These are phyloP conservation scores for Alisma plantagoaquatica DNA, from an alignment of 106 monocot species.

Conservation along the genomic window DNA sequence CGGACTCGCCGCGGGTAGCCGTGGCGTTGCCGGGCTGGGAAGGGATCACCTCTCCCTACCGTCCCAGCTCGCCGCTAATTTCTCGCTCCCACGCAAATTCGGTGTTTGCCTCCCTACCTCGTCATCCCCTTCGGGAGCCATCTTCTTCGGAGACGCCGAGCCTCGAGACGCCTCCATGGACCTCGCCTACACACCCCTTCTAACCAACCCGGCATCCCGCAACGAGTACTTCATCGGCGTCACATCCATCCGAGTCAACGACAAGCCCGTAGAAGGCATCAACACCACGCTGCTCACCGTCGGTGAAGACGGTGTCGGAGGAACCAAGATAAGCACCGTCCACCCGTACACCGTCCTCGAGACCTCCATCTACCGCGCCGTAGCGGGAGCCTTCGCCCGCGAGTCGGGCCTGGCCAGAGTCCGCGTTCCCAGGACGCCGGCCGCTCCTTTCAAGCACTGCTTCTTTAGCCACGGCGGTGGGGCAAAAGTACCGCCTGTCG, in stretches of 20 bases:
- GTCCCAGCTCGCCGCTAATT: slow-evolving; percentile 35
- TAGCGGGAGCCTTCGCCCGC: slow-evolving; percentile 8
- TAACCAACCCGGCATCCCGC: slow-evolving; percentile 7
- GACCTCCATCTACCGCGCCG: slow-evolving; percentile 11
- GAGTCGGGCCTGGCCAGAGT: neutral
- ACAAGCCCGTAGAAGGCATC: slow-evolving; percentile 1
- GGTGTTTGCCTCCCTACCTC: slow-evolving; percentile 49
- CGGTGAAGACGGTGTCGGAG: slow-evolving; percentile 1
- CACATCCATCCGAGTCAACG: slow-evolving; percentile 5
- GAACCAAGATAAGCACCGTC: slow-evolving; percentile 8
- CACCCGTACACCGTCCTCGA: too few relatives aligned
- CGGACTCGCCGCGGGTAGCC: slow-evolving; percentile 29
- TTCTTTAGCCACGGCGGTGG: slow-evolving; percentile 11
- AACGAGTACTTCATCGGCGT: slow-evolving; percentile 9
- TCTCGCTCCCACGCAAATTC: slow-evolving; percentile 38
- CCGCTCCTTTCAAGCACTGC: slow-evolving; percentile 16
- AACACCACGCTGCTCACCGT: slow-evolving; percentile 2
- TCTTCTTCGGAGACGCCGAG: slow-evolving; percentile 51
- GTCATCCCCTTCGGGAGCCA: slow-evolving; percentile 16
- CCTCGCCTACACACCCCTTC: slow-evolving; percentile 10
- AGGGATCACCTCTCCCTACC: slow-evolving; percentile 28
- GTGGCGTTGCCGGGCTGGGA: slow-evolving; percentile 37
- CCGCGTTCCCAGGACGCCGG: too few relatives aligned
- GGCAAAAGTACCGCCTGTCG: slow-evolving; percentile 16
- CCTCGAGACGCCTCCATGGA: slow-evolving; percentile 11